These are phyloP conservation scores for Quercus agrifolia DNA, from an alignment of 306 rosid genomes.

Conservation along the genomic window DNA sequence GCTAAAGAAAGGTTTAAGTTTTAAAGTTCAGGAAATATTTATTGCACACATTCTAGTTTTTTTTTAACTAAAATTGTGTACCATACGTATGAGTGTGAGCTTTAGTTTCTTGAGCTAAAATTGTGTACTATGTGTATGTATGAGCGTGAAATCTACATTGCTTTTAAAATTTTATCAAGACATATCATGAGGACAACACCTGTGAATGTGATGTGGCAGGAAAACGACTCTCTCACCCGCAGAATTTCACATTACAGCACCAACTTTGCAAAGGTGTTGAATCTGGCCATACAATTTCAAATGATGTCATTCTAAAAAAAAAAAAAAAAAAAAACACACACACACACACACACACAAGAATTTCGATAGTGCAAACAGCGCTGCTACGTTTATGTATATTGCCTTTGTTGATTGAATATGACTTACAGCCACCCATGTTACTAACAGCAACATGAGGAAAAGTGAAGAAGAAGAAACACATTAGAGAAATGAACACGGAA, in stretches of 20 bases:
- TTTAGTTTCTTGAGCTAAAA: no score
- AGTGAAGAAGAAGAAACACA: neutral
- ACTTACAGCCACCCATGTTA: neutral
- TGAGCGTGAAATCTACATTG: no score
- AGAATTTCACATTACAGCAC: neutral
- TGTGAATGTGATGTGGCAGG: no score
- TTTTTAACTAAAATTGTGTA: no score
- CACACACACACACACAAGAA: neutral
- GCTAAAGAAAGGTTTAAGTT: no score
- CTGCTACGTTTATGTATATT: neutral
- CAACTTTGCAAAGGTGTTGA: neutral
- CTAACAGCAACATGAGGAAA: neutral
- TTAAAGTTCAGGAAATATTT: no score
- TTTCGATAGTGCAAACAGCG: neutral
- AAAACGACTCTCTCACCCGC: no score
- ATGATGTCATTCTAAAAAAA: neutral
- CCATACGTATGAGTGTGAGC: no score
- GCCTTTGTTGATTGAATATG: slow-evolving; percentile 6
- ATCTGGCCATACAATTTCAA: neutral
- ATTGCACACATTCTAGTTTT: no score
- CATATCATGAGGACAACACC: no score
- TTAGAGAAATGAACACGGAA: neutral
- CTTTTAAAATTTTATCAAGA: no score
- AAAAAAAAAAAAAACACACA: fast-evolving
- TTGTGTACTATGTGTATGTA: no score